Percentiles rank a stretch among this genome's conserved stretches.
These are phyloP conservation scores for Yamadazyma ubonensis DNA, from an alignment of 805 yeast species.

Conservation along the genomic window DNA sequence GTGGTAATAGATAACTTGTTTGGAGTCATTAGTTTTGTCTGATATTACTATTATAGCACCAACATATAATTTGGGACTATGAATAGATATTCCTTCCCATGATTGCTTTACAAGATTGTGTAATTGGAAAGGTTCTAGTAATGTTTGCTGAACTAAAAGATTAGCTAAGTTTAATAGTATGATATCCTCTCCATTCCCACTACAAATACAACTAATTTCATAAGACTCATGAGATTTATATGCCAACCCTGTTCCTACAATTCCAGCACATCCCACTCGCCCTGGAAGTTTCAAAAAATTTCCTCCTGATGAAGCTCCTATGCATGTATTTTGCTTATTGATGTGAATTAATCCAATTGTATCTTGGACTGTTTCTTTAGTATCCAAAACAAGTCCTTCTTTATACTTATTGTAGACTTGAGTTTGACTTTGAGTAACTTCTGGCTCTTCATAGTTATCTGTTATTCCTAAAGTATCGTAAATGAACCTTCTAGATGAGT, in stretches of 20 bases:
- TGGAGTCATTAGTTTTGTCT: constrained; percentile 9
- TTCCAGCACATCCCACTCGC: constrained; percentile 54
- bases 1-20: constrained; percentile 33
- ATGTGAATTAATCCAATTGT: constrained; percentile 44
- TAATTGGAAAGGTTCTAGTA: constrained; percentile 2
- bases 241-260: constrained; percentile 47
- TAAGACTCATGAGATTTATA: constrained; percentile 17
- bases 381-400: constrained; percentile 6
- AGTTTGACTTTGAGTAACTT: constrained; percentile 2
- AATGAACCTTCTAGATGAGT: constrained; percentile 6
- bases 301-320: constrained; percentile 54
- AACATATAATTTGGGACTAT: constrained; percentile 22
- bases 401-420: constrained; percentile 10
- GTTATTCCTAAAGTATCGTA: constrained; percentile 6
- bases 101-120: neutral
- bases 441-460: neutral
- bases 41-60: constrained; percentile 29
- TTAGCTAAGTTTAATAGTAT: constrained; percentile 43
- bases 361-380: constrained; percentile 29
- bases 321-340: constrained; percentile 13
- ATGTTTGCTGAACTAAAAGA: constrained; percentile 9
- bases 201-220: constrained; percentile 40
- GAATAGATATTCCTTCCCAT: constrained; percentile 2
- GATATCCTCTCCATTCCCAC: constrained; percentile 61
- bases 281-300: constrained; percentile 49